These are phyloP conservation scores for Trametes sp. DNA, from an alignment of 1,284 basidiomycete species.

Conservation along the genomic window DNA sequence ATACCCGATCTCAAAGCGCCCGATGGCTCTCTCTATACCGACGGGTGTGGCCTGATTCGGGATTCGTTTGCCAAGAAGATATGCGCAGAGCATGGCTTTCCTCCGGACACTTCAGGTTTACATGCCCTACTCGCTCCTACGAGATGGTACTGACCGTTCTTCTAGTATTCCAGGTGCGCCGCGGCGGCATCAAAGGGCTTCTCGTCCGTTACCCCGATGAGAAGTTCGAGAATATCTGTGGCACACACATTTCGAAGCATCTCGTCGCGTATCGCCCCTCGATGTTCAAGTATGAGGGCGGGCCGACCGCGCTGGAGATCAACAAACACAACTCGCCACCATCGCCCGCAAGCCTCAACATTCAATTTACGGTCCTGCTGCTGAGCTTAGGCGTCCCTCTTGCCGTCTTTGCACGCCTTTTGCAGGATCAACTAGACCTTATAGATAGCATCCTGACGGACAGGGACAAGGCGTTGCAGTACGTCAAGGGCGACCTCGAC, in stretches of 20 bases:
- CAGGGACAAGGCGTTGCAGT: conserved; percentile 28
- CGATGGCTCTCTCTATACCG: conserved; percentile 33
- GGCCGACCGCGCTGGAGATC: conserved; percentile 32
- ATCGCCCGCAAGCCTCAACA: conserved; percentile 29
- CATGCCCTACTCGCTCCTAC: background rate
- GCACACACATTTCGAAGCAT: background rate
- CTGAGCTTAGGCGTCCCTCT: conserved; percentile 25
- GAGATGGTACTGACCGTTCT: background rate
- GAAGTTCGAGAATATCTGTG: conserved; percentile 25
- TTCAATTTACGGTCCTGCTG: conserved; percentile 28
- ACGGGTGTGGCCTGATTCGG: conserved; percentile 36
- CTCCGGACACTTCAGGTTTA: conserved; percentile 28
- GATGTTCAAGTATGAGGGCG: conserved; percentile 35
- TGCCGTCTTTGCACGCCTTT: conserved; percentile 24
- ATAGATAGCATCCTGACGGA: conserved; percentile 32
- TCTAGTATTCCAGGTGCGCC: conserved; percentile 34
- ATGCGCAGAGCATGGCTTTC: conserved; percentile 24
- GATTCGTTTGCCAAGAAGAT: conserved; percentile 29
- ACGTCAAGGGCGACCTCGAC: conserved; percentile 33
- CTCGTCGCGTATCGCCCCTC: conserved; percentile 32
- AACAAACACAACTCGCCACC: conserved; percentile 28
- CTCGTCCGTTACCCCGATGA: conserved; percentile 33
- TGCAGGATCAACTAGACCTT: conserved; percentile 32
- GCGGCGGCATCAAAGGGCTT: conserved; percentile 34
- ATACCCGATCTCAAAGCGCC: conserved; percentile 27